A percentile compares a stretch with the other conserved stretches of the same genome.
Evolutionary conservation across 106 monocot genomes (phyloP).

Genomic region (Agapanthus africanus): DNA sequence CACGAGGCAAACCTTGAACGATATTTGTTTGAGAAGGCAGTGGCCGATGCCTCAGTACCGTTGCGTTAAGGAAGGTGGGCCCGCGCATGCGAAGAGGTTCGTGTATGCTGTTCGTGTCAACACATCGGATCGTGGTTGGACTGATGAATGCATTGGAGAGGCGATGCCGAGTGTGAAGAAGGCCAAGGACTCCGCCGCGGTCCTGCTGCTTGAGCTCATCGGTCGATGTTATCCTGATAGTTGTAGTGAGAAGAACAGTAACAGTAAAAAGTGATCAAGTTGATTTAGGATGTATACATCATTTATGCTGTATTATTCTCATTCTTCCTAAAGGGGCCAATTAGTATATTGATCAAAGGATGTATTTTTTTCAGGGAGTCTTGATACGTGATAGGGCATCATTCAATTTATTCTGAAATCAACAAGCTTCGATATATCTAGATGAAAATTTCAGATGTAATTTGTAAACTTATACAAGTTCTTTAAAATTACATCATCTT

Average conservation of each 20-base stretch:
- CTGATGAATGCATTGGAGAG: constrained; percentile 89
- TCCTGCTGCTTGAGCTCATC: constrained; percentile 79
- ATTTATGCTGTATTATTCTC: neutral
- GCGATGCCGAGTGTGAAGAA: constrained; percentile 99
- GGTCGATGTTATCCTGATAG: constrained; percentile 47
- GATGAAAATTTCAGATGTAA: no score
- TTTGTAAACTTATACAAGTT: no score
- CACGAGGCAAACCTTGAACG: constrained; percentile 90
- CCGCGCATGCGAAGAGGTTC: constrained; percentile 89
- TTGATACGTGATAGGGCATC: neutral
- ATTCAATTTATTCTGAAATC: neutral
- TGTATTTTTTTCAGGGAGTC: neutral
- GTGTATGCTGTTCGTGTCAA: constrained; percentile 90
- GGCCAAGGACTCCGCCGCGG: constrained; percentile 94
- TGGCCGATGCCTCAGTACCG: constrained; percentile 97
- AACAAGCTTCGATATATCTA: neutral
- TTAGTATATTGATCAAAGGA: neutral
- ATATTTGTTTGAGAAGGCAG: constrained; percentile 80
- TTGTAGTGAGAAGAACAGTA: constrained; percentile 6
- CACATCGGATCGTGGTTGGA: constrained; percentile 81
- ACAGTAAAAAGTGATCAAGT: neutral
- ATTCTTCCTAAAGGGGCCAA: neutral
- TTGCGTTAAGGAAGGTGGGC: constrained; percentile 89
- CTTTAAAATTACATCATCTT: no score
- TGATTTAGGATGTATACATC: neutral